Conservation (phyloP, 1,284 basidiomycete species). For the Papiliotrema laurentii region DNA sequence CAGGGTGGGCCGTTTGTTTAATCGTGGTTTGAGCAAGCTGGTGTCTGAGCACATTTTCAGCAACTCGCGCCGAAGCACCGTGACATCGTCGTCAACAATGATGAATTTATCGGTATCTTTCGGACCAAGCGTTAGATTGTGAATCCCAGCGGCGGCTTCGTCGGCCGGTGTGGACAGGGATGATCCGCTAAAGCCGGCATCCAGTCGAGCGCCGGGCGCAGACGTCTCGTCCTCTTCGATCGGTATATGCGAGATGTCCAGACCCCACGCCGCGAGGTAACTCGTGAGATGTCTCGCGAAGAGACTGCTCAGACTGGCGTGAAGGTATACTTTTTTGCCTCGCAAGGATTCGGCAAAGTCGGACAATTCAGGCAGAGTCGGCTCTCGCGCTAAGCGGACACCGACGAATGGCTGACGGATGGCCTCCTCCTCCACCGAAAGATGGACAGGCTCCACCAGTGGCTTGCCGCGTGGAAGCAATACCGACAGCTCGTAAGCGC, state of each 20-base stretch:
- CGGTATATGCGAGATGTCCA: slow-evolving; percentile 81
- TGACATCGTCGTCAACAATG: slow-evolving; percentile 83
- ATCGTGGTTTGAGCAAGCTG: slow-evolving; percentile 42
- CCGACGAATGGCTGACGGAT: slow-evolving; percentile 52
- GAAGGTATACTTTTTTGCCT: slow-evolving; percentile 73
- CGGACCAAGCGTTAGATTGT: not conserved
- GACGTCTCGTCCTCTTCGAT: slow-evolving; percentile 40
- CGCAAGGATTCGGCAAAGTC: slow-evolving; percentile 74
- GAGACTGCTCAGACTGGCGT: slow-evolving; percentile 72
- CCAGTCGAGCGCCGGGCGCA: slow-evolving; percentile 22
- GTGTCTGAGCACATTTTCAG: slow-evolving; percentile 57
- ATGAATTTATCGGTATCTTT: slow-evolving; percentile 53
- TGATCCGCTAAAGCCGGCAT: slow-evolving; percentile 22
- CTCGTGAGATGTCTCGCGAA: slow-evolving; percentile 87
- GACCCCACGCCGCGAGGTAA: slow-evolving; percentile 88
- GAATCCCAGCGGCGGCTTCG: no score
- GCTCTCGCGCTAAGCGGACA: slow-evolving; percentile 59
- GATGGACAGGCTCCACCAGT: slow-evolving; percentile 38
- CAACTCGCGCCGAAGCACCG: slow-evolving; percentile 66
- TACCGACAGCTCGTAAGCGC: slow-evolving; percentile 47
- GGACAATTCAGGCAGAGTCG: slow-evolving; percentile 68
- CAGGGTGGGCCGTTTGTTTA: slow-evolving; percentile 69
- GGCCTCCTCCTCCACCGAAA: slow-evolving; percentile 52
- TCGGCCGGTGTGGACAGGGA: not conserved
- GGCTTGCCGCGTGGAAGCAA: slow-evolving; percentile 43